These are phyloP conservation scores for Annulohypoxylon moriforme DNA, from an alignment of 495 filamentous ascomycete species.

Conservation along the genomic window DNA sequence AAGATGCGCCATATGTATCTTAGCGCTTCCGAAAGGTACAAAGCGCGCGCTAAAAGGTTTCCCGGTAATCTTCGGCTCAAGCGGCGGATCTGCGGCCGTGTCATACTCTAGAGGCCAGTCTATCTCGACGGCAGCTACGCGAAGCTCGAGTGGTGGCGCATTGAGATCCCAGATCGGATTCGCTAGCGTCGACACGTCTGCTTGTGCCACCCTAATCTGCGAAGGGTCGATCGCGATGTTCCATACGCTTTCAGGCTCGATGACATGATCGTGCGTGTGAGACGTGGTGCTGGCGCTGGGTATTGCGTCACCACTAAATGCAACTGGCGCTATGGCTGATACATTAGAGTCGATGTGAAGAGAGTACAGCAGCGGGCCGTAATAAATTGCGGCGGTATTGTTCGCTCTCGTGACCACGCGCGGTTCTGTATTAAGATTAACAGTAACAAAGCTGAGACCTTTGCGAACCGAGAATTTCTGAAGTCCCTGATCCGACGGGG, in stretches of 20 bases:
- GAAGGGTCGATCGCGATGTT: slow-evolving; percentile 63
- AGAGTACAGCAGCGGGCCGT: slow-evolving; percentile 67
- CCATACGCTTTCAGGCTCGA: slow-evolving; percentile 57
- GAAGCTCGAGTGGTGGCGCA: slow-evolving; percentile 61
- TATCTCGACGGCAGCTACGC: slow-evolving; percentile 63
- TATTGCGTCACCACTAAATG: slow-evolving; percentile 28
- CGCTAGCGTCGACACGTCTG: slow-evolving; percentile 45
- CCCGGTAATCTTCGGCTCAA: slow-evolving; percentile 44
- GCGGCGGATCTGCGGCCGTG: slow-evolving; percentile 60
- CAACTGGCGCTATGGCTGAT: slow-evolving; percentile 23
- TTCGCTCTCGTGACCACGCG: slow-evolving; percentile 60
- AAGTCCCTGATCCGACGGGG: slow-evolving; percentile 48
- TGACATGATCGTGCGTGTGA: slow-evolving; percentile 46
- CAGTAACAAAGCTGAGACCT: slow-evolving; percentile 47
- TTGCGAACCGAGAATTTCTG: slow-evolving; percentile 52
- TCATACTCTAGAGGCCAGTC: slow-evolving; percentile 61
- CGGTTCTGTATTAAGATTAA: slow-evolving; percentile 48
- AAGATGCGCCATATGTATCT: slow-evolving; percentile 69
- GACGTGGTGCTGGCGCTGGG: slow-evolving; percentile 35
- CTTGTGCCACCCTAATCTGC: slow-evolving; percentile 46
- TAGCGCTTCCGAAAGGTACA: slow-evolving; percentile 67
- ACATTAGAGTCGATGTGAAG: slow-evolving; percentile 55
- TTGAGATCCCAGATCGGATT: slow-evolving; percentile 63
- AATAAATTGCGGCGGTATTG: slow-evolving; percentile 65
- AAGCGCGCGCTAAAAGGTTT: slow-evolving; percentile 58